phyloP scores from a whole-genome alignment of 371 early-diverging fungal genomes.

The Apophysomyces elegans region DNA sequence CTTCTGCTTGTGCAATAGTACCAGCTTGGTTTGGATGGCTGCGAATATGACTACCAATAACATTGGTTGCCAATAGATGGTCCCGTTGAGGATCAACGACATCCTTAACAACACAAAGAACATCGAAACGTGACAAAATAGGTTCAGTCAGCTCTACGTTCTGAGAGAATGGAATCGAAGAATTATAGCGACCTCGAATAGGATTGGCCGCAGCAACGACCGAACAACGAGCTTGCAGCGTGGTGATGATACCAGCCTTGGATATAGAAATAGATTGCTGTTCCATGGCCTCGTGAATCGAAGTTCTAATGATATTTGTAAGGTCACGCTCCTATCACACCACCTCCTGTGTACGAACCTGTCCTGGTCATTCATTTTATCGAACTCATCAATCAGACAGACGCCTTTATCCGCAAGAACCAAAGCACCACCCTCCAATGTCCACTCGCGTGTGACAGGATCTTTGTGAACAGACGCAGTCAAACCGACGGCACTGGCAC shows the following conservation, averaged over 20 bases:
- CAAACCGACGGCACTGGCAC: constrained; percentile 99
- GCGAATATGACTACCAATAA: constrained; percentile 90
- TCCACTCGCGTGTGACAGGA: constrained; percentile 98
- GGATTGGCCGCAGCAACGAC: constrained; percentile 99
- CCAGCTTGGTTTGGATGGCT: constrained; percentile 77
- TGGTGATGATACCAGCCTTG: constrained; percentile 97
- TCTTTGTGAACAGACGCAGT: constrained; percentile 99
- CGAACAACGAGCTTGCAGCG: constrained; percentile 95
- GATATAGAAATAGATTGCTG: constrained; percentile 99
- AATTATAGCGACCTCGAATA: constrained; percentile 96
- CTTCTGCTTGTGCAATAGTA: constrained; percentile 43
- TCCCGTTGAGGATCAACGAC: constrained; percentile 88
- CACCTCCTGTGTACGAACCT: constrained; percentile 38
- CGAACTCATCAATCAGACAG: constrained; percentile 99
- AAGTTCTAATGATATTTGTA: constrained; percentile 33
- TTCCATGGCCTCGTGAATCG: constrained; percentile 99
- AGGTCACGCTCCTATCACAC: neutral
- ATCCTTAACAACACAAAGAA: constrained; percentile 99
- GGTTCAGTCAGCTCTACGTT: constrained; percentile 99
- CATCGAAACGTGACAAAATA: constrained; percentile 99
- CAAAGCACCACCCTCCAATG: constrained; percentile 99
- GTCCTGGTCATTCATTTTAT: constrained; percentile 99
- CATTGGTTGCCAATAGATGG: constrained; percentile 93
- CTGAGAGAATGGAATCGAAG: constrained; percentile 93
- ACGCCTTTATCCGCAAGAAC: constrained; percentile 99